phyloP scores from a whole-genome alignment of 2,329 filamentous ascomycete species.

The Pestalotiopsis fici region DNA sequence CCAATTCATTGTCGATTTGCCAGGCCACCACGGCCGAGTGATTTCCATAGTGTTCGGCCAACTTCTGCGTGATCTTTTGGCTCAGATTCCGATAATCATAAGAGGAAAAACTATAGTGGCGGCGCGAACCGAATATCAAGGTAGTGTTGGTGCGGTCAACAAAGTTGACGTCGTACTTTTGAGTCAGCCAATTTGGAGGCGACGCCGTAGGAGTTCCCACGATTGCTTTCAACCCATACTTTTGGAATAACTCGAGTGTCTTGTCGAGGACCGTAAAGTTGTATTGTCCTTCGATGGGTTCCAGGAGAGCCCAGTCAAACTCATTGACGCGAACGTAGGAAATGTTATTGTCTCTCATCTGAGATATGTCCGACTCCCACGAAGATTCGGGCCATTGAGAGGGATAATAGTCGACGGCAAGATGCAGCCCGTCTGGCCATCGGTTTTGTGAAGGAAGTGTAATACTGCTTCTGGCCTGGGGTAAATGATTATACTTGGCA shows the following conservation, averaged over 20 bases:
- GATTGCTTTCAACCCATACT: conserved; percentile 21
- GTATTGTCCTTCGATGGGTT: conserved; percentile 18
- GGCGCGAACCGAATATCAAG: conserved; percentile 19
- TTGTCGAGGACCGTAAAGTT: conserved; percentile 21
- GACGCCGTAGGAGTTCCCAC: conserved; percentile 21
- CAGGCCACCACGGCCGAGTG: conserved; percentile 17
- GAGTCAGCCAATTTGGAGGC: conserved; percentile 18
- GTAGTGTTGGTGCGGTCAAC: conserved; percentile 23
- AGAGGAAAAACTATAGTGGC: conserved; percentile 23
- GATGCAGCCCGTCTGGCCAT: conserved; percentile 18
- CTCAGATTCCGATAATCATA: conserved; percentile 21
- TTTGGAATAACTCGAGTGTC: conserved; percentile 16
- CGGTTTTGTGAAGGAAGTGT: conserved; percentile 6
- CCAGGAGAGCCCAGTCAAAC: conserved; percentile 22
- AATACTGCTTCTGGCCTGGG: neutral
- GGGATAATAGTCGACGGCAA: conserved; percentile 22
- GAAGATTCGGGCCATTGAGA: conserved; percentile 22
- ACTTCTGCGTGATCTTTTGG: conserved; percentile 19
- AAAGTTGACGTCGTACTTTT: conserved; percentile 20
- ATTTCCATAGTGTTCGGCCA: conserved; percentile 20
- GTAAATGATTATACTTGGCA: neutral
- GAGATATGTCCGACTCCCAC: conserved; percentile 21
- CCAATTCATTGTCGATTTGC: conserved; percentile 26
- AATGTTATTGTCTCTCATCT: conserved; percentile 20
- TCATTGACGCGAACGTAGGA: conserved; percentile 22